Conservation (phyloP, 2,329 filamentous ascomycete genomes). For the Sphaceloma murrayae region DNA sequence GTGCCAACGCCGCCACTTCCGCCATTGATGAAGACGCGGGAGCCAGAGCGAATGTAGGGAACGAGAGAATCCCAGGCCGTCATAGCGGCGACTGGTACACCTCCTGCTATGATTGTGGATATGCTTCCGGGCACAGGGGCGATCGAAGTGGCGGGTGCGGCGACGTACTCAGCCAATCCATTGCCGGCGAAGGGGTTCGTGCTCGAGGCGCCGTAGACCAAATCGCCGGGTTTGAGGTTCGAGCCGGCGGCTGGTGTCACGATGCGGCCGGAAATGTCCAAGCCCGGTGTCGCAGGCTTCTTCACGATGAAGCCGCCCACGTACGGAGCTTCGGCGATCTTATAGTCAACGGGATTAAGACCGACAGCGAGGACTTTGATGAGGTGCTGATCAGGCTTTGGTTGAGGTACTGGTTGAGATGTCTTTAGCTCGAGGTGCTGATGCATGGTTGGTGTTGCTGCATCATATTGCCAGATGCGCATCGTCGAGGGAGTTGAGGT, state of each 20-base stretch:
- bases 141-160: constrained; percentile 30
- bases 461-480: constrained; percentile 50
- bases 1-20: constrained; percentile 53
- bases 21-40: constrained; percentile 55
- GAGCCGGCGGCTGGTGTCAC: constrained; percentile 31
- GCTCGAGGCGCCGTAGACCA: constrained; percentile 35
- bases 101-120: constrained; percentile 28
- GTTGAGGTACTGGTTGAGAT: constrained; percentile 32
- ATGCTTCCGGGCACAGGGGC: constrained; percentile 38
- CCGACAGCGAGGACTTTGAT: constrained; percentile 45
- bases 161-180: constrained; percentile 31
- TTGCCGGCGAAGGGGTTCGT: constrained; percentile 25
- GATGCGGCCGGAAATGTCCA: constrained; percentile 46
- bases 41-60: constrained; percentile 31
- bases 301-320: constrained; percentile 30
- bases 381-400: constrained; percentile 40
- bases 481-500: constrained; percentile 38
- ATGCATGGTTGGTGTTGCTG: constrained; percentile 40
- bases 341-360: constrained; percentile 56
- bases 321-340: constrained; percentile 45
- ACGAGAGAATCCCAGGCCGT: constrained; percentile 33
- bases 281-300: constrained; percentile 39
- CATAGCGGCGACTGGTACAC: constrained; percentile 28
- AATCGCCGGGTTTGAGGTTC: constrained; percentile 30
- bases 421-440: constrained; percentile 43